Base-by-base conservation (phyloP, 2,329 filamentous ascomycete genomes). In the Cryphonectria carpinicola region DNA sequence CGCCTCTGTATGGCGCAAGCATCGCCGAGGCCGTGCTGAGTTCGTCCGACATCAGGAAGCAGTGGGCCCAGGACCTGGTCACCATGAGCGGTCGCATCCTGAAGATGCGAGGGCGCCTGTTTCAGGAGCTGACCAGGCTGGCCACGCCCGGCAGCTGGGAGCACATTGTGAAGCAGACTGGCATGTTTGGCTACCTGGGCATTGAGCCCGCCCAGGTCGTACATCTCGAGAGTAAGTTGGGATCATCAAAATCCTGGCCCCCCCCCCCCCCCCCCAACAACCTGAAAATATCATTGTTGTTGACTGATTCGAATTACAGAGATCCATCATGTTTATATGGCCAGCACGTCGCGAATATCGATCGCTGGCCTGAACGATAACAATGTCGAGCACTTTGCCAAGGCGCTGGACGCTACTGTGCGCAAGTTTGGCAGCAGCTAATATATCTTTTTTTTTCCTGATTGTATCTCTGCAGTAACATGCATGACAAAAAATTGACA, bases 161-260 rank as follows among this genome's bases (percentile, higher is more conserved):
- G 1, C 80, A 81, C 58, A 75, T 83, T 10, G 73, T 79, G 0
- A 76, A 76, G 28, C 81, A 83, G 68, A 80, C 74, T 14, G 81
- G 81, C 39, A 83, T 83, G 81, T 83, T 83, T 74, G 78, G 78
- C 0, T 82, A 80, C 70, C 86, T 85, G 0, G 87, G 87, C 0
- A 77, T 89, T 71, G 83, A 72, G 5, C 82, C 84, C 71, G 71
- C 77, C 4, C 86, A 88, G 73, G 85, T 88, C 11, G 72, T 73
- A 4, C 71, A 73, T 0, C 71, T 81, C 0, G 77, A 80, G 75
- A 76, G 79, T 78, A 74, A 68, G 77, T 65, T 3, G 1, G 22
- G 11, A 28, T n/a, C 2, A 49, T 46, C 41, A 43, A 4, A 6
- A 22, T 7, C 17, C 17, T 4, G 17, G 4, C 49, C 13, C 28